Evolutionary conservation across 2,329 filamentous ascomycete genomes (phyloP), one percentile per base, ranked within the genome.

Genomic region (Penicillium concentricum): DNA sequence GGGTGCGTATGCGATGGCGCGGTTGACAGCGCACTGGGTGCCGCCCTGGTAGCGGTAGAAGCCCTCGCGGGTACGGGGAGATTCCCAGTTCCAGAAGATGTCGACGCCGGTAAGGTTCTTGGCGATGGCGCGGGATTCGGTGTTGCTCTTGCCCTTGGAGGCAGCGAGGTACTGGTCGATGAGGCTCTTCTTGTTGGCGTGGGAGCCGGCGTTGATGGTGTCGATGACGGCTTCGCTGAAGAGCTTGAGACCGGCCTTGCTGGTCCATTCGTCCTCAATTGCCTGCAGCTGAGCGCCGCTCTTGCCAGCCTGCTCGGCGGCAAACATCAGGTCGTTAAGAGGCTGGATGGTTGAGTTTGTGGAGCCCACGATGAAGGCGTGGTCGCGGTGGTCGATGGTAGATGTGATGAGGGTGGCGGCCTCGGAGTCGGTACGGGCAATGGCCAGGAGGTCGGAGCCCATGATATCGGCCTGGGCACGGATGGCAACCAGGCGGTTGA

Each of bases 401-500:
- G 91, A 93, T 62, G 91, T 96, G 81, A 99, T 96, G 68, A 99
- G 87, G 5, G 94, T 99, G 34, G 94, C 94, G 52, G 94, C 94
- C 82, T 99, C 94, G 67, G 94, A 95, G 78, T 99, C 94, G 57
- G 94, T 99, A 70, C 94, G 89, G 52, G 94, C 94, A 63, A 99
- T 87, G 65, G 91, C 91, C 38, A 99, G 79, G 60, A 99, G 87
- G 72, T 99, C 91, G 61, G 86, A 84, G 62, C 90, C 94, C 94
- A 99, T 97, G 71, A 99, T 97, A 73, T 99, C 94, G 66, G 94
- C 93, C 79, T 99, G 94, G 5, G 94, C 93, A 59, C 94, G 89
- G 74, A 99, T 97, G 67, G 94, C 92, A 49, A 99, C 92, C 53
- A 99, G 83, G 54, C 94, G 89, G 81, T 97, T 97, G 80, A 97